These are phyloP conservation scores for Backusella tarrabulga DNA, from an alignment of 192 early-diverging fungal genomes.

Conservation along the genomic window DNA sequence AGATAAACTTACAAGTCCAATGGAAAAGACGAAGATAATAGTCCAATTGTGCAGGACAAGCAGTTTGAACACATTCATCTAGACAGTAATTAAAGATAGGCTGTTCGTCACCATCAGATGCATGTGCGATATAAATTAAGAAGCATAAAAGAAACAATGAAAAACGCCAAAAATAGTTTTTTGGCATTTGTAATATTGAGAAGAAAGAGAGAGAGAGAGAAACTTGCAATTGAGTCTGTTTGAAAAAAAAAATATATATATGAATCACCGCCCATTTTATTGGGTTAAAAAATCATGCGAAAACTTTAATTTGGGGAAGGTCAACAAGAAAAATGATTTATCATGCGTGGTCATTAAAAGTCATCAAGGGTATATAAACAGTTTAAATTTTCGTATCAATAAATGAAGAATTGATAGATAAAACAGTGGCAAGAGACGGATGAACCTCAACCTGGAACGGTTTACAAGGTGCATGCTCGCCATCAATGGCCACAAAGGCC, in stretches of 20 bases:
- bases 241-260: neutral
- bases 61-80: neutral
- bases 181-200: neutral
- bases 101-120: neutral
- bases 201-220: neutral
- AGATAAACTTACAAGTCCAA: slow-evolving; percentile 65
- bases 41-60: neutral
- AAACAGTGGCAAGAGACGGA: slow-evolving; percentile 38
- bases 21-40: slow-evolving; percentile 51
- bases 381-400: slow-evolving; percentile 2
- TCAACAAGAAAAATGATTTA: neutral
- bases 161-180: neutral
- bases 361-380: neutral
- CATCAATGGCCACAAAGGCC: slow-evolving; percentile 54
- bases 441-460: slow-evolving; percentile 61
- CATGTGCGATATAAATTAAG: neutral
- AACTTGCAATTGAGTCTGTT: neutral
- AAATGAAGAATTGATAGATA: slow-evolving; percentile 36
- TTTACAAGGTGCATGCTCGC: slow-evolving; percentile 48
- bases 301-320: neutral
- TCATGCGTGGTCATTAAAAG: too few relatives aligned
- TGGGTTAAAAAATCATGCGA: neutral
- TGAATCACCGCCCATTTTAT: neutral
- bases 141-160: neutral
- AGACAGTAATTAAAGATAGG: slow-evolving; percentile 5